phyloP scores from a whole-genome alignment of 352 stramenopile genomes.

The Pythium phragmitis region DNA sequence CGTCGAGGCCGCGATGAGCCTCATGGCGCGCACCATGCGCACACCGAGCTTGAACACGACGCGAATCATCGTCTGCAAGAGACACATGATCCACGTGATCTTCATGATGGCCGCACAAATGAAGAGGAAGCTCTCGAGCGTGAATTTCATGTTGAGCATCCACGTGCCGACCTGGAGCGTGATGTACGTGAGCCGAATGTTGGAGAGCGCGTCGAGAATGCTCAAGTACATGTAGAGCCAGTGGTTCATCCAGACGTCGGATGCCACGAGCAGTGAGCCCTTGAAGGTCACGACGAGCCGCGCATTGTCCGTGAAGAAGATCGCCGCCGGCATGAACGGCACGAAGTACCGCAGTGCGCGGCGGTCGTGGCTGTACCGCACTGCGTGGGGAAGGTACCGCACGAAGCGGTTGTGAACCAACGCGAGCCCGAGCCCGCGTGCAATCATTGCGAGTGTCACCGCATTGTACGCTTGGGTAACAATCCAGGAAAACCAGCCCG shows the following conservation, averaged over 20 bases:
- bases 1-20: slow-evolving; percentile 32
- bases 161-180: slow-evolving; percentile 48
- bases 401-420: slow-evolving; percentile 33
- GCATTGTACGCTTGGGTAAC: slow-evolving; percentile 19
- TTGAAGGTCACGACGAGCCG: slow-evolving; percentile 51
- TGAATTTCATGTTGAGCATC: slow-evolving; percentile 54
- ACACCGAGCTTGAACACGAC: slow-evolving; percentile 32
- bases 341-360: slow-evolving; percentile 40
- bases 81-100: slow-evolving; percentile 65
- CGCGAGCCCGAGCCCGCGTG: slow-evolving; percentile 15
- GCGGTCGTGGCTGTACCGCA: slow-evolving; percentile 35
- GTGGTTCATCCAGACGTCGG: slow-evolving; percentile 68
- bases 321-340: slow-evolving; percentile 44
- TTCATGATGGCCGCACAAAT: slow-evolving; percentile 43
- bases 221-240: slow-evolving; percentile 66
- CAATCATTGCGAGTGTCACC: slow-evolving; percentile 28
- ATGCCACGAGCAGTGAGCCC: slow-evolving; percentile 48
- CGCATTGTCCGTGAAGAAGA: slow-evolving; percentile 36
- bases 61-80: slow-evolving; percentile 38
- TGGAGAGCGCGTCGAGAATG: slow-evolving; percentile 48
- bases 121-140: slow-evolving; percentile 58
- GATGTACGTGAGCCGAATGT: slow-evolving; percentile 45
- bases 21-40: slow-evolving; percentile 33
- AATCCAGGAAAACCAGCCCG: slow-evolving; percentile 16
- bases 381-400: slow-evolving; percentile 30